phyloP scores from a whole-genome alignment of 768 basidiomycete genomes.

The Amanita pseudoporphyria region DNA sequence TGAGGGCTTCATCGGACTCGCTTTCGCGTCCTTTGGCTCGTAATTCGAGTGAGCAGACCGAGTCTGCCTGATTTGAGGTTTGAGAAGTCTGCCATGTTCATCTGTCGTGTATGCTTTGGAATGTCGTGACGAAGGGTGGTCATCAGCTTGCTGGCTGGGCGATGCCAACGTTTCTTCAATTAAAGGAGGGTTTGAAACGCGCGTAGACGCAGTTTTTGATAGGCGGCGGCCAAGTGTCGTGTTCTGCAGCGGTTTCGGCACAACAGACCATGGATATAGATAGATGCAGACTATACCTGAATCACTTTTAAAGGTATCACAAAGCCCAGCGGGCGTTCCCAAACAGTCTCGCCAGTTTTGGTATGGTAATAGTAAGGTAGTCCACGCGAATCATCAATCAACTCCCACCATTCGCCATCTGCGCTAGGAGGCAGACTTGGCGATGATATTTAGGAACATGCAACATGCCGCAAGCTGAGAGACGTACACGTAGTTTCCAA shows the following conservation, averaged over 20 bases:
- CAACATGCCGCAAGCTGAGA: slow-evolving; percentile 8
- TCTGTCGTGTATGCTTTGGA: slow-evolving; percentile 28
- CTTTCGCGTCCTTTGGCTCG: neutral
- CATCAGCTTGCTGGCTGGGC: slow-evolving; percentile 17
- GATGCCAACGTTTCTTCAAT: slow-evolving; percentile 10
- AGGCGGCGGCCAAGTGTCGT: slow-evolving; percentile 64
- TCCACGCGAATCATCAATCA: slow-evolving; percentile 73
- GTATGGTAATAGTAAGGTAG: slow-evolving; percentile 94
- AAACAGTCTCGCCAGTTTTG: slow-evolving; percentile 82
- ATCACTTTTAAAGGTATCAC: slow-evolving; percentile 87
- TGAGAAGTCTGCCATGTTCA: slow-evolving; percentile 17
- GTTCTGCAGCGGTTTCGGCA: slow-evolving; percentile 32
- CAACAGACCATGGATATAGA: slow-evolving; percentile 3
- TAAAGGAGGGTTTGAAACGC: slow-evolving; percentile 29
- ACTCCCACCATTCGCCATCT: slow-evolving; percentile 95
- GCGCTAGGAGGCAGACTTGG: slow-evolving; percentile 69
- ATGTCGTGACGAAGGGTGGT: slow-evolving; percentile 20
- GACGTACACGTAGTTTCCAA: slow-evolving; percentile 79
- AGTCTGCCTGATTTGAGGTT: slow-evolving; percentile 18
- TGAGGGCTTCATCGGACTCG: slow-evolving; percentile 9
- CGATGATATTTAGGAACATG: slow-evolving; percentile 7
- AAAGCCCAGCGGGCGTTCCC: slow-evolving; percentile 85
- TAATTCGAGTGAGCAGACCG: slow-evolving; percentile 3
- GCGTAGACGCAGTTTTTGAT: slow-evolving; percentile 42
- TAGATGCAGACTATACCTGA: slow-evolving; percentile 41